Base-by-base conservation (phyloP, 768 basidiomycete species). In the Gymnopilus junonius region DNA sequence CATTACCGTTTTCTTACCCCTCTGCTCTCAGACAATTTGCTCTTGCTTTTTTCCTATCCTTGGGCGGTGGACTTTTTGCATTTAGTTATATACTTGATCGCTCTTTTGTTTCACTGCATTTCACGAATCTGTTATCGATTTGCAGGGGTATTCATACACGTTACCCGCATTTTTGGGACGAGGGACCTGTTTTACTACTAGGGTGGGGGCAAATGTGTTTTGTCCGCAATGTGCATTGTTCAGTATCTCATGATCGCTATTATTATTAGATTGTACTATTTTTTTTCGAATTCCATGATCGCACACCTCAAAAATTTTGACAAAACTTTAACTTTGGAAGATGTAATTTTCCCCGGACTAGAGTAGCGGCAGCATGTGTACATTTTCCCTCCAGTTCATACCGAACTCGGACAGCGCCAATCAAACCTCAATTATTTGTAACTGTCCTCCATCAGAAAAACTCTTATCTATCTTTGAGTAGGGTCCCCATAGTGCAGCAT, bases 51-150 rank as follows among this genome's bases (percentile, higher is more conserved):
- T 58, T 53, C 58, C 45, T 58, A 27, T 57, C 55, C 65, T 67
- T 64, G 67, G 68, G 69, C 65, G 60, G 65, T 64, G 67, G 70
- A 72, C 62, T 61, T 62, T 53, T 50, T 42, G 34, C 51, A 42
- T 45, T 45, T 56, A 59, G 40, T 39, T 55, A 31, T 55, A 48
- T 35, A 46, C 48, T 55, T 45, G 21, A n/a, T 59, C 59, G 21
- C 40, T 55, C 55, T 46, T 23, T 45, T 37, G 25, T 25, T 40
- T 42, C 25, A 27, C 42, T 34, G 43, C 20, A 37, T 42, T 54
- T 55, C 39, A 37, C 58, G 15, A 34, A 37, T 27, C 27, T 39
- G 20, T 37, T 12, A 11, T 23, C 14, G n/a, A 21, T 27, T 59
- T 34, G 34, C 58, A 39, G 35, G 55, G 54, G 59, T 55, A 59